These are phyloP conservation scores for Blastobotrys buckinghamii DNA, from an alignment of 1,139 yeast genomes.

Conservation along the genomic window DNA sequence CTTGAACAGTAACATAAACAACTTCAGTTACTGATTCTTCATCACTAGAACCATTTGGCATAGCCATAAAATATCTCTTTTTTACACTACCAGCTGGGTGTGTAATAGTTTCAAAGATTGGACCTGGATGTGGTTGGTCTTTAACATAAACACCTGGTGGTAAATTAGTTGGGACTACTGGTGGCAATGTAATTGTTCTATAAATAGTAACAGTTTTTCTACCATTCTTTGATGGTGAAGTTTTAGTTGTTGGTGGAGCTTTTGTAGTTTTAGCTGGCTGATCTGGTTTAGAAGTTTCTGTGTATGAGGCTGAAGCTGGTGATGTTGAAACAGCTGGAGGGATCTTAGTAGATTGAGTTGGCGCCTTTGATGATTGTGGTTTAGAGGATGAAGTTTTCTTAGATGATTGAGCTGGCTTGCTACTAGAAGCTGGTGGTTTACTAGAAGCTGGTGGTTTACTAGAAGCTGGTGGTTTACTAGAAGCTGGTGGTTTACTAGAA, in stretches of 20 bases:
- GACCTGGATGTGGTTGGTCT: conserved; percentile 3
- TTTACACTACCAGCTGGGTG: not conserved
- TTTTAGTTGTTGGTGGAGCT: not conserved
- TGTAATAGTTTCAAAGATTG: conserved; percentile 1
- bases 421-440: too few species aligned
- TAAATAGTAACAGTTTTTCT: not conserved
- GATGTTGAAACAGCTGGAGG: not conserved
- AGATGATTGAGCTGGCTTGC: not conserved
- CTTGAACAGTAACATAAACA: not conserved
- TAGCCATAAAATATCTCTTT: not conserved
- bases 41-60: not conserved
- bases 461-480: not conserved
- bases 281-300: not conserved
- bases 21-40: not conserved
- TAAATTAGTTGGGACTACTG: conserved; percentile 6
- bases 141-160: conserved; percentile 9
- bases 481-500: too few species aligned
- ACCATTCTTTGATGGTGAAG: not conserved
- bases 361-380: not conserved
- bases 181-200: conserved; percentile 5
- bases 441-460: too few species aligned
- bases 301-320: not conserved
- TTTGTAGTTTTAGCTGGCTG: not conserved
- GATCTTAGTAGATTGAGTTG: not conserved
- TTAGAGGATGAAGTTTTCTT: not conserved